Conservation (phyloP, 805 yeast genomes). For the Myxozyma melibiosi region DNA sequence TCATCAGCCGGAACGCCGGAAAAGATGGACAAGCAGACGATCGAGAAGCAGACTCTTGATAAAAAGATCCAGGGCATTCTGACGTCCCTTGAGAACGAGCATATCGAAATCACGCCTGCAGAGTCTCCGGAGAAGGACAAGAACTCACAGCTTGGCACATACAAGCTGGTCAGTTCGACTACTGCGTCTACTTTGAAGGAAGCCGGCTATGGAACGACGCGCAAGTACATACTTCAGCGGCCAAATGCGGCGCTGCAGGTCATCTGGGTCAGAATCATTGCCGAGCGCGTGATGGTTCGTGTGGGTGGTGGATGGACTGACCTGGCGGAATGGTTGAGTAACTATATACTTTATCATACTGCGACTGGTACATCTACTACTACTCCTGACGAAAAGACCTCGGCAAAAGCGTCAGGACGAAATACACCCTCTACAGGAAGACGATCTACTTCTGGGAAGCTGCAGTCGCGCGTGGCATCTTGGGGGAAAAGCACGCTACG, state of each 20-base stretch:
- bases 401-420: not conserved
- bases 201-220: conserved; percentile 35
- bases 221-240: conserved; percentile 30
- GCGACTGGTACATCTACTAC: not conserved
- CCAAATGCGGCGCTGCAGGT: conserved; percentile 34
- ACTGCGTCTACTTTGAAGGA: conserved; percentile 9
- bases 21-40: not conserved
- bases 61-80: conserved; percentile 23
- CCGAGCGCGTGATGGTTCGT: conserved; percentile 36
- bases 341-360: conserved; percentile 28
- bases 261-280: conserved; percentile 35
- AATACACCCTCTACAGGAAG: not conserved
- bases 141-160: not conserved
- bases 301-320: conserved; percentile 37
- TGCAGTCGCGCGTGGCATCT: not conserved
- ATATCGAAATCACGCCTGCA: conserved; percentile 10
- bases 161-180: conserved; percentile 14
- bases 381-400: not conserved
- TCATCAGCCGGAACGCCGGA: conserved; percentile 8
- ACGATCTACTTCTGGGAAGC: not conserved
- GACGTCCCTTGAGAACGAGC: conserved; percentile 2
- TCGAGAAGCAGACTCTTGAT: conserved; percentile 23
- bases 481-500: not conserved
- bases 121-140: conserved; percentile 7
- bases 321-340: conserved; percentile 34